Conservation (phyloP, 495 filamentous ascomycete species). For the Penicillium roqueforti region DNA sequence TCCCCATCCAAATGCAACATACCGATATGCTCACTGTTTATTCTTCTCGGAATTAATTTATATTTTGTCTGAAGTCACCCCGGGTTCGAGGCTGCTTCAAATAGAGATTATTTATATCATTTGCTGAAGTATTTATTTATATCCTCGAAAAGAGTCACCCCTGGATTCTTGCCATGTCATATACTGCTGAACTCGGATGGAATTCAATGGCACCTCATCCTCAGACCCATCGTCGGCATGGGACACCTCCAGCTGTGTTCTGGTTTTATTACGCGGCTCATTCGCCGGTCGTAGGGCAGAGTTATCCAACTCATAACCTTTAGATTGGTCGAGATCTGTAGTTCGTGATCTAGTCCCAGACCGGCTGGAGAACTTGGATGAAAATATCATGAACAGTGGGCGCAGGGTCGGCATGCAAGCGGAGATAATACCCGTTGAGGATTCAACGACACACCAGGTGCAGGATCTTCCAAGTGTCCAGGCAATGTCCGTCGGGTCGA, state of each 20-base stretch:
- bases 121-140: neutral
- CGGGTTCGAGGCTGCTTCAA: too few relatives aligned
- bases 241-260: conserved; percentile 1
- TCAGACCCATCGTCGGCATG: conserved; percentile 6
- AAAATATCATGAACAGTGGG: conserved; percentile 9
- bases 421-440: conserved; percentile 10
- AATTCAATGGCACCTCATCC: conserved; percentile 18
- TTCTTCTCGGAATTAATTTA: too few relatives aligned
- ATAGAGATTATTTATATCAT: too few relatives aligned
- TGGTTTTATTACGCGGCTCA: conserved; percentile 5
- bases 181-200: conserved; percentile 11
- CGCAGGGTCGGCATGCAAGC: conserved; percentile 15
- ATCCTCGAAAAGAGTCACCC: neutral
- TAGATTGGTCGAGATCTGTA: neutral
- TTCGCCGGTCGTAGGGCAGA: conserved; percentile 7
- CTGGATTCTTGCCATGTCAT: conserved; percentile 30
- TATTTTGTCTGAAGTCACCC: too few relatives aligned
- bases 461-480: conserved; percentile 15
- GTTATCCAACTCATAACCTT: neutral
- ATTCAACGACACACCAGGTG: conserved; percentile 15
- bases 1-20: too few relatives aligned
- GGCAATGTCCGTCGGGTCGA: neutral
- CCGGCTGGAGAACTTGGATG: neutral
- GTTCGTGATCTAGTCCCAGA: neutral
- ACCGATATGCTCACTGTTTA: too few relatives aligned